Evolutionary conservation across 2,329 filamentous ascomycete species (phyloP).

Genomic region (Paracamarosporium sp.): DNA sequence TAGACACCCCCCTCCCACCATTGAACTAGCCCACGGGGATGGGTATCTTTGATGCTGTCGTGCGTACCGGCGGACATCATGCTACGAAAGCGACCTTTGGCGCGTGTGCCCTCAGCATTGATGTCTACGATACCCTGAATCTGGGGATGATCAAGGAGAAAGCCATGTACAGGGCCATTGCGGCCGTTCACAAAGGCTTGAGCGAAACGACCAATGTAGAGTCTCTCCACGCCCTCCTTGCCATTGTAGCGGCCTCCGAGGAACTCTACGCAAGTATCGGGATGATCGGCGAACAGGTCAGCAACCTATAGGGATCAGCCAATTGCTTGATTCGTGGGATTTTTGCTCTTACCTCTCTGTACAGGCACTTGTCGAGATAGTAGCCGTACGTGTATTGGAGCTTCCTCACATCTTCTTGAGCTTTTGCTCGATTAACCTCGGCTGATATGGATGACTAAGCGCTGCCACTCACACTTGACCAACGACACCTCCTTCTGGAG

Average conservation of each 20-base stretch:
- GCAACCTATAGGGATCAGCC: slow-evolving; percentile 30
- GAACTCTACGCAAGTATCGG: slow-evolving; percentile 63
- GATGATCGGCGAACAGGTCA: slow-evolving; percentile 59
- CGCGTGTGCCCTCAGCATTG: slow-evolving; percentile 54
- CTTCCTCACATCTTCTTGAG: slow-evolving; percentile 62
- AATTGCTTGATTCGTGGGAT: not conserved
- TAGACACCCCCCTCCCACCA: slow-evolving; percentile 67
- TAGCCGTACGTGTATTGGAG: slow-evolving; percentile 66
- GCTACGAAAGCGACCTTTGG: slow-evolving; percentile 60
- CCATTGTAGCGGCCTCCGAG: slow-evolving; percentile 61
- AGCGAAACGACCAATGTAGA: slow-evolving; percentile 62
- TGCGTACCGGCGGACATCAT: slow-evolving; percentile 64
- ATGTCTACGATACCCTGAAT: slow-evolving; percentile 65
- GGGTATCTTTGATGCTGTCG: slow-evolving; percentile 56
- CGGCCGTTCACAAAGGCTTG: slow-evolving; percentile 59
- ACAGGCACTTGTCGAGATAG: slow-evolving; percentile 66
- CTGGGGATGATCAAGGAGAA: slow-evolving; percentile 64
- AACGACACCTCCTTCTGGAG: slow-evolving; percentile 37
- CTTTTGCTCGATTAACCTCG: slow-evolving; percentile 36
- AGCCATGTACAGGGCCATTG: slow-evolving; percentile 63
- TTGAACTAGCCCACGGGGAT: slow-evolving; percentile 61
- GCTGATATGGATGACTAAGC: slow-evolving; percentile 19
- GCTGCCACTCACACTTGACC: slow-evolving; percentile 29
- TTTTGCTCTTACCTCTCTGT: slow-evolving; percentile 54
- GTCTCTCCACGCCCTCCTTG: slow-evolving; percentile 59